Conservation (phyloP, 495 filamentous ascomycete genomes). For the Penicillium steckii region DNA sequence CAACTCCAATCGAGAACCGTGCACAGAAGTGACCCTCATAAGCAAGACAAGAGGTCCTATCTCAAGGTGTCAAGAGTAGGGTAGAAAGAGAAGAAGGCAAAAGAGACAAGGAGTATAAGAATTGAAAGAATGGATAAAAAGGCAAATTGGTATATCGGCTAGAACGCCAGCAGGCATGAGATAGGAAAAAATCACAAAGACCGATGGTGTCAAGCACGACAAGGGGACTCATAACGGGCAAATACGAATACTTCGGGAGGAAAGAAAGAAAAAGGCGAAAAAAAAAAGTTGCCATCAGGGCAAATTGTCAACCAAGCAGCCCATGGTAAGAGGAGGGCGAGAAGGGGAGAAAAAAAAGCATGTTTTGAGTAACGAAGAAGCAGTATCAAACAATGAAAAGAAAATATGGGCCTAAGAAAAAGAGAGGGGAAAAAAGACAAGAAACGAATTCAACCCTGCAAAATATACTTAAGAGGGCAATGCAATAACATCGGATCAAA, state of each 20-base stretch:
- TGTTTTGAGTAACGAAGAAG: slow-evolving; percentile 12
- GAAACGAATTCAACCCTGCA: slow-evolving; percentile 28
- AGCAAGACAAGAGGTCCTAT: slow-evolving; percentile 7
- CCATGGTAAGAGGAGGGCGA: slow-evolving; percentile 8
- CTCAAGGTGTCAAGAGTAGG: slow-evolving; percentile 11
- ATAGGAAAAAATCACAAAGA: slow-evolving; percentile 16
- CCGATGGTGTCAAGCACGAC: slow-evolving; percentile 14
- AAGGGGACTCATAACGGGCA: slow-evolving; percentile 25
- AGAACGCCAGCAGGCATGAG: slow-evolving; percentile 25
- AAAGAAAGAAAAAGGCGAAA: slow-evolving; percentile 4
- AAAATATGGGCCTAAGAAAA: slow-evolving; percentile 21
- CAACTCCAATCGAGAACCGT: slow-evolving; percentile 7
- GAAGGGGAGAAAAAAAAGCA: slow-evolving; percentile 8
- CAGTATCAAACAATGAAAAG: slow-evolving; percentile 19
- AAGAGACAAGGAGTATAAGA: background rate
- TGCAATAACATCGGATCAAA: slow-evolving; percentile 35
- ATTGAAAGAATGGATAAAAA: background rate
- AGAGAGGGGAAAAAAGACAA: slow-evolving; percentile 10
- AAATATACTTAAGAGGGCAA: slow-evolving; percentile 27
- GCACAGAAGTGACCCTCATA: slow-evolving; percentile 9
- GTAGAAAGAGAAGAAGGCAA: slow-evolving; percentile 10
- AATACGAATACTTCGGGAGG: slow-evolving; percentile 25
- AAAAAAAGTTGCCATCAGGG: slow-evolving; percentile 12
- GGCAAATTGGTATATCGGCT: slow-evolving; percentile 35
- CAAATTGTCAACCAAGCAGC: slow-evolving; percentile 21